A percentile compares a stretch with the other conserved stretches of the same genome.
Evolutionary conservation across 2,329 filamentous ascomycete species (phyloP).

Genomic region (Pseudogymnoascus sp.): DNA sequence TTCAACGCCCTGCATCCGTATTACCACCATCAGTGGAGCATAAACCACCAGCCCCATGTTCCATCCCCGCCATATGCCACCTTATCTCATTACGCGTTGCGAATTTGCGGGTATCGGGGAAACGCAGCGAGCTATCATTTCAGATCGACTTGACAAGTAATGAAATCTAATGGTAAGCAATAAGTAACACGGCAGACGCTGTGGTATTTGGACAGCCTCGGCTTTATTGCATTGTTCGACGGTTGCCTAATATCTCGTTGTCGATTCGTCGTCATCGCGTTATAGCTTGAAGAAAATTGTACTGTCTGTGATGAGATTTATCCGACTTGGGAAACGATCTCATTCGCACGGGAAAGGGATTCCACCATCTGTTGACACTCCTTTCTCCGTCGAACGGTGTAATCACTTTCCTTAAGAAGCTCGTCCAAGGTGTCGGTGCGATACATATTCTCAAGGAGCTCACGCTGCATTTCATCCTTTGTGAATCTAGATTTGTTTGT

Average conservation of each 20-base stretch:
- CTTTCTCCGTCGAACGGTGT: constrained; percentile 87
- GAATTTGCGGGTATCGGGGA: constrained; percentile 2
- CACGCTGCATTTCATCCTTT: constrained; percentile 97
- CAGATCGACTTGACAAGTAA: constrained; percentile 7
- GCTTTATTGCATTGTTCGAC: constrained; percentile 4
- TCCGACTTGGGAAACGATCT: constrained; percentile 78
- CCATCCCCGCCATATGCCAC: neutral
- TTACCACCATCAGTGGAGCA: neutral
- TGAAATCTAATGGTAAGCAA: constrained; percentile 2
- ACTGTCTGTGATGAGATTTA: constrained; percentile 17
- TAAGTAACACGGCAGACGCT: neutral
- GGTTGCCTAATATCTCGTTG: constrained; percentile 1
- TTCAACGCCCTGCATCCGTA: constrained; percentile 1
- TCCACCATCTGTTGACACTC: constrained; percentile 99
- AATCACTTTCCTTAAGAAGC: constrained; percentile 94
- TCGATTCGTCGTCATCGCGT: constrained; percentile 2
- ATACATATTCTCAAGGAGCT: constrained; percentile 97
- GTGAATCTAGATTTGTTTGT: constrained; percentile 54
- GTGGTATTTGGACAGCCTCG: neutral
- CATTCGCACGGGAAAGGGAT: constrained; percentile 76
- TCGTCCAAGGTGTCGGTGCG: constrained; percentile 83
- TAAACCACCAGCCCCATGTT: neutral
- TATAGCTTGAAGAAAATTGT: constrained; percentile 9
- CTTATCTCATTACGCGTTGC: constrained; percentile 9
- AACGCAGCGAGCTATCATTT: constrained; percentile 6